Evolutionary conservation across 805 yeast species (phyloP), one percentile per base, ranked within the genome.

Genomic region (Metschnikowia matae): DNA sequence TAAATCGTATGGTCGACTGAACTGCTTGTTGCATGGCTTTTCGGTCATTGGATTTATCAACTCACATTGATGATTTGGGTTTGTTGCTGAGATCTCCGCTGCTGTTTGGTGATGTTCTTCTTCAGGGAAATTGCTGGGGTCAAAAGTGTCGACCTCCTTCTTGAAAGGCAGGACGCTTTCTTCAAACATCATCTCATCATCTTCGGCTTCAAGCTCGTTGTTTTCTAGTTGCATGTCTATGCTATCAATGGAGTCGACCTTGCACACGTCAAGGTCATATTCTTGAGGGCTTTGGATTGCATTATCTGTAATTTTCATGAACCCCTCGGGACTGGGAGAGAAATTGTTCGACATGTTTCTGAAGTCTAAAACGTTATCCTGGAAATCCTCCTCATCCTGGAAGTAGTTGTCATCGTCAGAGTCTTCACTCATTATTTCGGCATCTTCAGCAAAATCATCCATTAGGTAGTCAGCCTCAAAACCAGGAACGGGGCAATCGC

Each of bases 21-120:
- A 92, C 61, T 83, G 83, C 69, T 87, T 87, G 58, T 78, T 70
- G 68, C 96, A 89, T 21, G 81, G 80, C 54, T 73, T 63, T 15
- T 86, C 83, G 0, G 87, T 81, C 26, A 78, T 63, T 4, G 88
- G 85, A 58, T 82, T 82, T 8, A 77, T 66, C 65, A 84, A 71
- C 49, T 70, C 73, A 64, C 91, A 85, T 54, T 80, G 76, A 56
- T 85, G 85, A 31, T 55, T 73, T 1, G 73, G 71, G 50, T 68
- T 67, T 23, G 59, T 62, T 18, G 67, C 68, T 4, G 67, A 50
- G 17, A 66, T 67, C 50, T 66, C 71, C 3, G 70, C 69, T 2
- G 68, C 68, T 2, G 69, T 58, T 47, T 54, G 55, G 44, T 58
- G 64, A 32, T 48, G 52, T 10, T 47, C 48, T 10, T 47, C 48